These are phyloP conservation scores for Podila verticillata DNA, from an alignment of 192 early-diverging fungal genomes.

Conservation along the genomic window DNA sequence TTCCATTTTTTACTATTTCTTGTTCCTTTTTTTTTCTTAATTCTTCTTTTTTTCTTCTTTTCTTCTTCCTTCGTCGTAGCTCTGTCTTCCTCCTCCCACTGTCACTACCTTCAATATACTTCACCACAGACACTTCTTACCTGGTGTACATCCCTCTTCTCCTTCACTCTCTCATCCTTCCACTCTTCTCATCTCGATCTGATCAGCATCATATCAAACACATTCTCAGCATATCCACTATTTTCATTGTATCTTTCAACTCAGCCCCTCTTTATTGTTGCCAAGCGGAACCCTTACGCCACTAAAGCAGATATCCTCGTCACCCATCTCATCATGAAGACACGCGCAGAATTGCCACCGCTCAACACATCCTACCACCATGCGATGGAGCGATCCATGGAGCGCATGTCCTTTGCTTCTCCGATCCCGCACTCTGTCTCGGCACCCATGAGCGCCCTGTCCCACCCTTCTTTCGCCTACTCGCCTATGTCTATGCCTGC, in stretches of 20 bases:
- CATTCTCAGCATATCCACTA: background rate
- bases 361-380: conserved; percentile 30
- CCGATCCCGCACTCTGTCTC: conserved; percentile 20
- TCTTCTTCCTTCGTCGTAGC: background rate
- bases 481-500: background rate
- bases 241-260: too few relatives aligned
- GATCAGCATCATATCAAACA: background rate
- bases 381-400: conserved; percentile 39
- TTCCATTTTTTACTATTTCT: background rate
- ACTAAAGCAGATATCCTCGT: background rate
- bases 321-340: conserved; percentile 30
- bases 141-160: background rate
- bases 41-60: background rate
- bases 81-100: background rate
- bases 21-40: background rate
- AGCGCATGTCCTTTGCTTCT: conserved; percentile 23
- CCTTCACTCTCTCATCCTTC: background rate
- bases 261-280: background rate
- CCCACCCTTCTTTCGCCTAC: conserved; percentile 1
- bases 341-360: conserved; percentile 19
- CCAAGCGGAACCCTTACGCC: background rate
- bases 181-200: background rate
- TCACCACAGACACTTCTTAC: background rate
- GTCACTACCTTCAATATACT: background rate
- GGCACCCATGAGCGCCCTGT: conserved; percentile 1